Base-by-base conservation (phyloP, 495 filamentous ascomycete genomes). In the Daldinia vernicosa region DNA sequence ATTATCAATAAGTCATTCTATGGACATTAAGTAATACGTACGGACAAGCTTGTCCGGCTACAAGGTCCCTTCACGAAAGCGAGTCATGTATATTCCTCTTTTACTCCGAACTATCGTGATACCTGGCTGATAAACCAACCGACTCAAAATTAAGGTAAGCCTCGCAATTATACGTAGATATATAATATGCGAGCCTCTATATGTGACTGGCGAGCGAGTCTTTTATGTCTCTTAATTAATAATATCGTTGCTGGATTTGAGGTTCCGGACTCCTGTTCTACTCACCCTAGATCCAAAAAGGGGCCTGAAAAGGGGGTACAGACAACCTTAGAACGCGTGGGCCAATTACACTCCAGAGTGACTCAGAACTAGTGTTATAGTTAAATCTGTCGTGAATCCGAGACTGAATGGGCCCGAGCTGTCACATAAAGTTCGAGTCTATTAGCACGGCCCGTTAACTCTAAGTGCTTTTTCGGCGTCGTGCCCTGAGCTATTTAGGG, bases 361-460 rank as follows among this genome's bases (percentile, higher is more conserved):
- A 15, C 22, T 27, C 24, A 4, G 12, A n/a, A 1, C 12, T 52
- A 30, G 50, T 47, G 17, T 22, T 24, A 22, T 47, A 22, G 43
- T 12, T 47, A 24, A 24, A 1, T 47, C 19, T 47, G 33, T 35
- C 17, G 22, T 22, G 40, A 47, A 22, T 47, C 17, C 19, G 8
- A 47, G 19, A 8, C 43, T 22, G 19, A 47, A 22, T 47, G 24
- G 12, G 19, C 22, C 27, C 15, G 6, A 11, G 12, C n/a, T 53
- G 26, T 57, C 12, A 12, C 19, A 57, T 37, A 53, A 39, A 33
- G 54, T 52, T 66, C 26, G 30, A 59, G 32, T 19, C 43, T 28
- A 17, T 22, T 35, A 55, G 9, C 11, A 39, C 51, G 52, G 52
- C 17, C 61, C 61, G 37, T 33, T 11, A 64, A 47, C 51, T 24